Evolutionary conservation across 352 stramenopile genomes (phyloP), one percentile per base, ranked within the genome.

Genomic region (Globisporangium carolinianum): DNA sequence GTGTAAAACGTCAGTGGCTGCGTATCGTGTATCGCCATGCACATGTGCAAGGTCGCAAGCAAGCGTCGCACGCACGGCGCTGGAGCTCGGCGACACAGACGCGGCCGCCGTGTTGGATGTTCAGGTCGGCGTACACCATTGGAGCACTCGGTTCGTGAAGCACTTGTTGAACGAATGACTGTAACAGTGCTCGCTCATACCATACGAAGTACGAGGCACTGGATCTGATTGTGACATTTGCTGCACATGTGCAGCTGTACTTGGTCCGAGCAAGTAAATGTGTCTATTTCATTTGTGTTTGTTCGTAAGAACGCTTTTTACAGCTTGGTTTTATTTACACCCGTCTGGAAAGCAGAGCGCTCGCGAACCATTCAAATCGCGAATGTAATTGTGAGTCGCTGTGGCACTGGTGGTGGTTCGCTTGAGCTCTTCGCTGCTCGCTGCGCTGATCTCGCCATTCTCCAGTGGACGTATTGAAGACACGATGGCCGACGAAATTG

Each of bases 41-140:
- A 43, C 7, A 43, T 12, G 11, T 12, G 11, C 39, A 43, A 43
- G 11, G 7, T 14, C 7, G 11, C 39, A 43, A 43, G 39, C 39
- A 12, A 8, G 38, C 35, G n/a, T 1, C 8, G 32, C 9, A 37
- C 82, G 49, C 65, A 94, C 84, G 67, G 62, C 76, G 71, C 52
- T 83, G 67, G 53, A 91, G 69, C 69, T 94, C 83, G 1, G 61
- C 57, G 43, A 73, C 62, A 39, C 68, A 85, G 57, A 87, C 69
- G 35, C 77, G 71, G 57, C 65, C 57, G 32, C 62, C 76, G n/a
- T 66, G 60, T 53, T 67, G 76, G 53, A 94, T 76, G 42, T 84
- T 89, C 62, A 94, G 61, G 70, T 94, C 84, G 53, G 76, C 66
- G 69, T 90, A 94, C 68, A 73, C 65, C 68, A 86, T 79, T 35